These are phyloP conservation scores for Botrytis cinerea DNA, from an alignment of 2,329 filamentous ascomycete species.

Conservation along the genomic window DNA sequence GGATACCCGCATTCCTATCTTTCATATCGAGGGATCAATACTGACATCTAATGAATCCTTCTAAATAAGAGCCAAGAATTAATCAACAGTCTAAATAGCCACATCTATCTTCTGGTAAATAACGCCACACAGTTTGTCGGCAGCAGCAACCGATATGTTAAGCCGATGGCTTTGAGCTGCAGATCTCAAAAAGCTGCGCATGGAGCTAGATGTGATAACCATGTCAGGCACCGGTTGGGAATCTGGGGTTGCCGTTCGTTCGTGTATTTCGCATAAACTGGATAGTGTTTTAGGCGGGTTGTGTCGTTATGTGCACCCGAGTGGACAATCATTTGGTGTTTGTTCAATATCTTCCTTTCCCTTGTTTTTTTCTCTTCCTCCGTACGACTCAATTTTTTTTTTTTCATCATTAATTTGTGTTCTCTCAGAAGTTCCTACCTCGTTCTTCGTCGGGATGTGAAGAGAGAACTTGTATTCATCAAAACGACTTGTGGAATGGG, in stretches of 20 bases:
- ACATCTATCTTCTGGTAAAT: neutral
- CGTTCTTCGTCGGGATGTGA: accelerated
- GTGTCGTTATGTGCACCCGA: too few relatives aligned
- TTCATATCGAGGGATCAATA: neutral
- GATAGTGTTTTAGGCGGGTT: too few relatives aligned
- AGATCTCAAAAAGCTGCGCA: neutral
- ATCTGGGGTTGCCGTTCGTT: neutral
- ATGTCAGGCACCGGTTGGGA: constrained; percentile 2
- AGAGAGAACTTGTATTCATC: neutral
- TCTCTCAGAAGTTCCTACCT: too few relatives aligned
- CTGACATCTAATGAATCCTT: neutral
- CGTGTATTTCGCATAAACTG: neutral
- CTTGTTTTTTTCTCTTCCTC: neutral
- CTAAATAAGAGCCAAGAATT: neutral
- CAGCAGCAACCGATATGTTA: constrained; percentile 5
- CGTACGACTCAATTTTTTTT: neutral
- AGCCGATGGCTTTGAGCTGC: neutral
- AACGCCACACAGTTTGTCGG: neutral
- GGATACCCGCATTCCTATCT: constrained; percentile 13
- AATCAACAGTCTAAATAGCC: neutral
- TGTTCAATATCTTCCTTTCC: neutral
- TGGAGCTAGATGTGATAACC: neutral
- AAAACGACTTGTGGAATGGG: neutral
- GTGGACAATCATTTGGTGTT: neutral
- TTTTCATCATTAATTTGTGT: too few relatives aligned